Percentiles rank a stretch among this genome's conserved stretches.
These are phyloP conservation scores for Salvia splendens DNA, from an alignment of 257 asterid species.

Conservation along the genomic window DNA sequence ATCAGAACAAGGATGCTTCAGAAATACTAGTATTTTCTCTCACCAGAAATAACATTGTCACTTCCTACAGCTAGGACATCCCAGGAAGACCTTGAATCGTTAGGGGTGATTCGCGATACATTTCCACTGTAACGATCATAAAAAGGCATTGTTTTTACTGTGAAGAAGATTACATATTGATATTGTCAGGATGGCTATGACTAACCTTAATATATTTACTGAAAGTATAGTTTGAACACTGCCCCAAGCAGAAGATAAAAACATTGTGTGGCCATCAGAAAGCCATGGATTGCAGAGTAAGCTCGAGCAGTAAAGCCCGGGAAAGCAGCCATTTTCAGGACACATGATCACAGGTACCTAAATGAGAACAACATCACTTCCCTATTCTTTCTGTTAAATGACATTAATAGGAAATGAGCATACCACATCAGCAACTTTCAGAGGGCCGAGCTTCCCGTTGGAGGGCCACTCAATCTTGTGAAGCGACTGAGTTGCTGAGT, in stretches of 20 bases:
- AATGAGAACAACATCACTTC: no score
- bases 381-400: no score
- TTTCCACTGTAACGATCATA: conserved; percentile 53
- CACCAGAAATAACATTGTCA: conserved; percentile 70
- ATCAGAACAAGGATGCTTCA: no score
- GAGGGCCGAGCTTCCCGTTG: conserved; percentile 46
- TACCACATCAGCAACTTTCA: conserved; percentile 65
- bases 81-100: conserved; percentile 66
- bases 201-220: conserved; percentile 71
- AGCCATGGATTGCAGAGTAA: conserved; percentile 72
- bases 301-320: conserved; percentile 68
- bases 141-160: conserved; percentile 1
- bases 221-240: conserved; percentile 65
- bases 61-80: conserved; percentile 66
- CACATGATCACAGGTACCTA: conserved; percentile 81
- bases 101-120: conserved; percentile 70
- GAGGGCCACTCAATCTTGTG: conserved; percentile 86
- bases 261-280: conserved; percentile 75
- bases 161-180: neutral
- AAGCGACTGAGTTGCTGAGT: conserved; percentile 80
- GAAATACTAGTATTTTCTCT: conserved; percentile 13
- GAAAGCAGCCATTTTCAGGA: conserved; percentile 77
- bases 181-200: neutral
- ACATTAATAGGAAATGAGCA: neutral
- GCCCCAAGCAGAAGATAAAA: conserved; percentile 76